These are phyloP conservation scores for Phytophthora macrochlamydospora DNA, from an alignment of 352 stramenopile genomes.

Conservation along the genomic window DNA sequence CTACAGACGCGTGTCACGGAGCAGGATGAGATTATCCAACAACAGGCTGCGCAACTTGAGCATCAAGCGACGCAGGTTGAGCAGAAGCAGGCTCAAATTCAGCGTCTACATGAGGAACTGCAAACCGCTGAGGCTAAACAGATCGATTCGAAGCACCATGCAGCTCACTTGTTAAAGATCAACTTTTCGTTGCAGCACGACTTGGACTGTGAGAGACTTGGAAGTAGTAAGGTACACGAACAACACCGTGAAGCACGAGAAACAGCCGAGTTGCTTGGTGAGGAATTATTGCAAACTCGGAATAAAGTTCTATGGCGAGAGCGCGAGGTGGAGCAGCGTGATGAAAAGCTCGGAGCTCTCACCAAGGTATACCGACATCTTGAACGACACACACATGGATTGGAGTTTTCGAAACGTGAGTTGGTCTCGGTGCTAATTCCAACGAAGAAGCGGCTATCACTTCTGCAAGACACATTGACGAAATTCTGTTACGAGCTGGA, in stretches of 20 bases:
- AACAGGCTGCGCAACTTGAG: constrained; percentile 16
- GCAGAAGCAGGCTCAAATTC: constrained; percentile 36
- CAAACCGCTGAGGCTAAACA: constrained; percentile 7
- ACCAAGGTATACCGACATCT: constrained; percentile 18
- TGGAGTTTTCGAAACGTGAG: constrained; percentile 42
- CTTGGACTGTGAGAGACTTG: constrained; percentile 4
- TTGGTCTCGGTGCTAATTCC: constrained; percentile 32
- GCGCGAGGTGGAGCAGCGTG: constrained; percentile 13
- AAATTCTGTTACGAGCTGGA: constrained; percentile 41
- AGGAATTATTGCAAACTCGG: constrained; percentile 27
- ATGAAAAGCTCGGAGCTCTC: constrained; percentile 30
- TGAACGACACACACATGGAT: constrained; percentile 20
- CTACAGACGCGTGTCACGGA: constrained; percentile 8
- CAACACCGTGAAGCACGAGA: constrained; percentile 16
- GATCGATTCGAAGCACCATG: constrained; percentile 32
- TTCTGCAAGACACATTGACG: constrained; percentile 38
- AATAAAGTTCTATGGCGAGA: constrained; percentile 1
- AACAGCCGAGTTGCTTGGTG: constrained; percentile 13
- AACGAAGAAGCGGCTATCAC: constrained; percentile 32
- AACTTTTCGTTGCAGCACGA: constrained; percentile 33
- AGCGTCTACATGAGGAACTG: constrained; percentile 19
- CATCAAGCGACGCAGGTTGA: constrained; percentile 26
- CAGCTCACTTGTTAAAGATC: constrained; percentile 35
- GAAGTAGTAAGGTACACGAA: constrained; percentile 1
- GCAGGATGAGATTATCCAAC: constrained; percentile 8